phyloP scores from a whole-genome alignment of 2,329 filamentous ascomycete genomes.

The Colletotrichum limetticola region DNA sequence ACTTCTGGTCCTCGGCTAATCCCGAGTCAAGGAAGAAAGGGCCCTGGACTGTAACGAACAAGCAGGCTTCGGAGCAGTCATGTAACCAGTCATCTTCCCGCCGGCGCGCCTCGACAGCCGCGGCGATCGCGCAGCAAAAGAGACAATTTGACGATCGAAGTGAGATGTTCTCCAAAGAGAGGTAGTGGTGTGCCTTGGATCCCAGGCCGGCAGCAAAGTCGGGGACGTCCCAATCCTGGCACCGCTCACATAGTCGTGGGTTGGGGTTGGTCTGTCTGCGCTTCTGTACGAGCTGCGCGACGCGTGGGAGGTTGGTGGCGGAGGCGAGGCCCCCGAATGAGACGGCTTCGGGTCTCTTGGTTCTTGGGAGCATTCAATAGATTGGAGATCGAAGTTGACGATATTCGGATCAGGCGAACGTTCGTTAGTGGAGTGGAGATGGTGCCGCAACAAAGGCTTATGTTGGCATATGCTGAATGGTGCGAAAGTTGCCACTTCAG shows the following conservation, averaged over 20 bases:
- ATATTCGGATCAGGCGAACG: no score
- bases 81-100: not conserved
- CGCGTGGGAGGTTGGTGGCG: not conserved
- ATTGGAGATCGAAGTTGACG: not conserved
- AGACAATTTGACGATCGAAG: not conserved
- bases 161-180: not conserved
- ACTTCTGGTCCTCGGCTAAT: not conserved
- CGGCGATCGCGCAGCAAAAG: not conserved
- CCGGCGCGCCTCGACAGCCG: not conserved
- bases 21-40: slow-evolving; percentile 19
- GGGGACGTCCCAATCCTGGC: slow-evolving; percentile 24
- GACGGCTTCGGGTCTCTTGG: slow-evolving; percentile 4
- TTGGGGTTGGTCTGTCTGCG: not conserved
- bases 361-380: slow-evolving; percentile 15
- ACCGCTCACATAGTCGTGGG: slow-evolving; percentile 16
- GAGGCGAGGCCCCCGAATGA: not conserved
- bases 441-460: not conserved
- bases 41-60: slow-evolving; percentile 3
- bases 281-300: not conserved
- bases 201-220: slow-evolving; percentile 15
- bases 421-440: no score
- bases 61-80: not conserved
- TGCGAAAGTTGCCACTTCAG: not conserved
- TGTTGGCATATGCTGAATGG: no score
- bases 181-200: slow-evolving; percentile 7